phyloP scores from a whole-genome alignment of 352 stramenopile genomes.

The Phytophthora macrochlamydospora region DNA sequence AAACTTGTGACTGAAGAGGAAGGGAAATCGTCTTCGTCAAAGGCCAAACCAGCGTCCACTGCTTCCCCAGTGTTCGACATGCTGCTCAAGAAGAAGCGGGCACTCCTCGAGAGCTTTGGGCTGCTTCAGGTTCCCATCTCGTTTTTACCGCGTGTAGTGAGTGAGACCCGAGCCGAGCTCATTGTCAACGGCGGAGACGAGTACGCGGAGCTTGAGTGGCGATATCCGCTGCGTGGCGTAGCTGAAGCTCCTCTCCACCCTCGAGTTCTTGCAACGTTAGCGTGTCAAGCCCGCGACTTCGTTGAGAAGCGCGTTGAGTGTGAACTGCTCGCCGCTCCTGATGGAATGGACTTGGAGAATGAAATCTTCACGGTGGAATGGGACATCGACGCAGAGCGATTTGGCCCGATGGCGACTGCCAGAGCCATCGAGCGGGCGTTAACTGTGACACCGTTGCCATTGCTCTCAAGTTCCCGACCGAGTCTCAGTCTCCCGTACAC shows the following conservation, averaged over 20 bases:
- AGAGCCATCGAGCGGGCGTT: constrained; percentile 61
- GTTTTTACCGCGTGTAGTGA: constrained; percentile 84
- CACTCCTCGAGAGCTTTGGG: constrained; percentile 86
- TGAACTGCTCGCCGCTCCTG: constrained; percentile 59
- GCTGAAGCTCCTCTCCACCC: constrained; percentile 73
- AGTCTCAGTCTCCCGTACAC: constrained; percentile 44
- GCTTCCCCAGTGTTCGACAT: constrained; percentile 65
- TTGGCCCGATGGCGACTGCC: constrained; percentile 51
- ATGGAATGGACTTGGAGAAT: constrained; percentile 42
- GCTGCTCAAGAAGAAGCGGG: constrained; percentile 67
- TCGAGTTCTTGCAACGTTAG: constrained; percentile 51
- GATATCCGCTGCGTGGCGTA: constrained; percentile 75
- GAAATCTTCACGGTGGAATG: constrained; percentile 65
- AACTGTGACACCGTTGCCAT: constrained; percentile 38
- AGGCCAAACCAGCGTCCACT: neutral
- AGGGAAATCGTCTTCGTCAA: constrained; percentile 9
- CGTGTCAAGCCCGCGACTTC: constrained; percentile 68
- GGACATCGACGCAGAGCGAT: constrained; percentile 66
- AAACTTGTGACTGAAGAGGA: constrained; percentile 51
- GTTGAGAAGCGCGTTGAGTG: constrained; percentile 68
- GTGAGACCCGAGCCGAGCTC: constrained; percentile 69
- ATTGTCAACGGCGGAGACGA: constrained; percentile 69
- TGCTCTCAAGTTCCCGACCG: constrained; percentile 2
- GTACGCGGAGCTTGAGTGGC: constrained; percentile 76
- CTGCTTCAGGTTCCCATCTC: constrained; percentile 91